Conservation (phyloP, 768 basidiomycete species). For the Mycena filopes region DNA sequence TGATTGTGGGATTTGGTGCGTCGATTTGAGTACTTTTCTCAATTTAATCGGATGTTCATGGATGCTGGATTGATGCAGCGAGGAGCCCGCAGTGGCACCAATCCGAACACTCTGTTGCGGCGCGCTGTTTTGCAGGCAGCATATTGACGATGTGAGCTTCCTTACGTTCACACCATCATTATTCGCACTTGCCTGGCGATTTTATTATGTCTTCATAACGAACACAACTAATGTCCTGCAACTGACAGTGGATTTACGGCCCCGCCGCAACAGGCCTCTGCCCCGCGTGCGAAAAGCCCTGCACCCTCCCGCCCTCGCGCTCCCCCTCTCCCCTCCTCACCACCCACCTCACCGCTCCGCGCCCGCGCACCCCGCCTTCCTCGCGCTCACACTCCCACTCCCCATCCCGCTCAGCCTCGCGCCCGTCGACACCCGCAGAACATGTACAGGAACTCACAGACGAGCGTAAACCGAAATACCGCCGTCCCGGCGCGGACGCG, state of each 20-base stretch:
- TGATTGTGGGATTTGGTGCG: slow-evolving; percentile 33
- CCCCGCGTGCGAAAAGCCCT: slow-evolving; percentile 22
- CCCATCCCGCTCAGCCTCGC: neutral
- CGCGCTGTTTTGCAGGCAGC: slow-evolving; percentile 26
- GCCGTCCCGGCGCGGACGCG: slow-evolving; percentile 8
- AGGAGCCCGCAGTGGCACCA: slow-evolving; percentile 2
- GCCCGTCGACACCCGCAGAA: neutral
- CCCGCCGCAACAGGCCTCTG: slow-evolving; percentile 26
- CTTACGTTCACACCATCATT: neutral
- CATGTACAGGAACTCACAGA: neutral
- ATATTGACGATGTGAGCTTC: slow-evolving; percentile 28
- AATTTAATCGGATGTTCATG: too few relatives aligned
- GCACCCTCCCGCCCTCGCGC: slow-evolving; percentile 17
- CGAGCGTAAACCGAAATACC: neutral
- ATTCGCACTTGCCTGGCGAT: too few relatives aligned
- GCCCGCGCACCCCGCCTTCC: slow-evolving; percentile 3
- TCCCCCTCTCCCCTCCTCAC: neutral
- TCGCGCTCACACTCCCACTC: neutral
- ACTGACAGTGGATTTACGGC: slow-evolving; percentile 26
- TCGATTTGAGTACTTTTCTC: neutral
- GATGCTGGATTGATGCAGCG: slow-evolving; percentile 2
- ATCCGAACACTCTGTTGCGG: slow-evolving; percentile 26
- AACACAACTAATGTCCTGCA: neutral
- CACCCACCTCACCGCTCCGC: neutral
- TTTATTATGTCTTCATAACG: too few relatives aligned